These are phyloP conservation scores for Marasmius sp. DNA, from an alignment of 1,284 basidiomycete genomes.

Conservation along the genomic window DNA sequence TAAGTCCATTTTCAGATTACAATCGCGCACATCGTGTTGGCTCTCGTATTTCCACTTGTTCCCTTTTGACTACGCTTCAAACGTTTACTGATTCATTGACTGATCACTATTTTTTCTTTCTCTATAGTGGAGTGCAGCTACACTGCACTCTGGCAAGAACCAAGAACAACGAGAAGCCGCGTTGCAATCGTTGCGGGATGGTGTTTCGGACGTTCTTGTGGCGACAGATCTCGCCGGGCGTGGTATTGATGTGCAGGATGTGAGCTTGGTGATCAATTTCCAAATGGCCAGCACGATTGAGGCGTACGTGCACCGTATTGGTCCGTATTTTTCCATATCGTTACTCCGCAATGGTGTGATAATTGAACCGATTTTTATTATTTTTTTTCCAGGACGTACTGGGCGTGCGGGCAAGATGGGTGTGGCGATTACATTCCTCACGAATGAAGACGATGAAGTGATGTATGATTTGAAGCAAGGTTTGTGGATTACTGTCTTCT, in stretches of 20 bases:
- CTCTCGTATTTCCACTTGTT: slow-evolving; percentile 10
- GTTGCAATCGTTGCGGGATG: slow-evolving; percentile 82
- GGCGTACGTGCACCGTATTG: slow-evolving; percentile 96
- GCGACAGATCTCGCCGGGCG: slow-evolving; percentile 97
- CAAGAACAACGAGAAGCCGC: slow-evolving; percentile 96
- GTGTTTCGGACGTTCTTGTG: slow-evolving; percentile 84
- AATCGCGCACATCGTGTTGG: neutral
- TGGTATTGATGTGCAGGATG: slow-evolving; percentile 98
- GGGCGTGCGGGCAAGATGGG: slow-evolving; percentile 97
- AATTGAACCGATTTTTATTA: slow-evolving; percentile 4
- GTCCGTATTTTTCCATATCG: slow-evolving; percentile 35
- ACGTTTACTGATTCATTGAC: neutral
- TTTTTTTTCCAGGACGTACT: slow-evolving; percentile 72
- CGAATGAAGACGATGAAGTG: slow-evolving; percentile 94
- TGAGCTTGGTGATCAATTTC: slow-evolving; percentile 95
- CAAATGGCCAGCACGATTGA: slow-evolving; percentile 97
- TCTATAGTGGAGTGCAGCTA: slow-evolving; percentile 79
- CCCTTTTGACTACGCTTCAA: neutral
- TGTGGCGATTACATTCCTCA: slow-evolving; percentile 91
- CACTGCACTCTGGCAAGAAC: slow-evolving; percentile 95
- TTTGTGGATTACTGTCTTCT: slow-evolving; percentile 28
- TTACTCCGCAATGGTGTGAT: slow-evolving; percentile 4
- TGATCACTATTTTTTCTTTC: neutral
- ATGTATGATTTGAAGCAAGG: slow-evolving; percentile 94
- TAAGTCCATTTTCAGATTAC: slow-evolving; percentile 36